Evolutionary conservation across 1,284 basidiomycete species (phyloP).

Genomic region (Peniophora sp.): DNA sequence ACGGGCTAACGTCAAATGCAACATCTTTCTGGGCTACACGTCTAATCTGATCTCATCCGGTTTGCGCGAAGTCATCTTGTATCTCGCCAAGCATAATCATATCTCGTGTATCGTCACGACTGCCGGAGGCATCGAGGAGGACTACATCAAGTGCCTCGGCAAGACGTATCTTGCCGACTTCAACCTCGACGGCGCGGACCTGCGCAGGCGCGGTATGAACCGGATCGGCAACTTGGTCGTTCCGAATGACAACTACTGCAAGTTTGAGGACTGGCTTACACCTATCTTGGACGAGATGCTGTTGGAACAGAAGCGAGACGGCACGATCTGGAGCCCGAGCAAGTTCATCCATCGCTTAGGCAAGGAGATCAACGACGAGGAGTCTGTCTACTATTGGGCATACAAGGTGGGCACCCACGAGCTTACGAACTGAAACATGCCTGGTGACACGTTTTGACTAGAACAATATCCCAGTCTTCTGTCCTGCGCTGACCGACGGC

Average conservation of each 20-base stretch:
- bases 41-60: conserved; percentile 99
- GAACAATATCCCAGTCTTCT: conserved; percentile 99
- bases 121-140: conserved; percentile 97
- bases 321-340: conserved; percentile 91
- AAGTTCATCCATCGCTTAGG: conserved; percentile 87
- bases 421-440: conserved; percentile 9
- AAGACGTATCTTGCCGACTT: conserved; percentile 95
- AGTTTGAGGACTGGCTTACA: conserved; percentile 97
- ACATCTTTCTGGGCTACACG: conserved; percentile 95
- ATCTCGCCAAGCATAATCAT: conserved; percentile 92
- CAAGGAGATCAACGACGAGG: conserved; percentile 94
- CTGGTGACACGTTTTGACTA: conserved; percentile 31
- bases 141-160: conserved; percentile 98
- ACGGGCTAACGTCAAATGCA: conserved; percentile 67
- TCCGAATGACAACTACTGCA: conserved; percentile 99
- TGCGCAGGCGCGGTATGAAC: conserved; percentile 88
- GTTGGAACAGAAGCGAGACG: conserved; percentile 71
- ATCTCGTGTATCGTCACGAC: conserved; percentile 92
- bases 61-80: conserved; percentile 85
- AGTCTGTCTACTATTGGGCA: conserved; percentile 98
- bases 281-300: conserved; percentile 93
- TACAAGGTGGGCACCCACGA: conserved; percentile 79
- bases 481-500: conserved; percentile 96
- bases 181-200: conserved; percentile 81
- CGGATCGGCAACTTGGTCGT: conserved; percentile 97